Conservation (phyloP, 1,284 basidiomycete genomes). For the Microbotryomycetes sp. region DNA sequence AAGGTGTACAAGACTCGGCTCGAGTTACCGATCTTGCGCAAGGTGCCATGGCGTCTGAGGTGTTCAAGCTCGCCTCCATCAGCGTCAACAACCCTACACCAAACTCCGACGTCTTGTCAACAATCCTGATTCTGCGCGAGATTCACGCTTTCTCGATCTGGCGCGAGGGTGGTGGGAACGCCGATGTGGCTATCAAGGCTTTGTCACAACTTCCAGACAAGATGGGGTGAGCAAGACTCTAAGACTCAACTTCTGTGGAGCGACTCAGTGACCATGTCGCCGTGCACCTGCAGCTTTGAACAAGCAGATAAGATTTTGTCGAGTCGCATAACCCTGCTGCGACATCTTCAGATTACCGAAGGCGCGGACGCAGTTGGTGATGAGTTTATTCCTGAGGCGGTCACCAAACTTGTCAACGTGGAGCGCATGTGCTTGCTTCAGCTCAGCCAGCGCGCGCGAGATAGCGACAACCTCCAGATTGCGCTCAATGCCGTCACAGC, state of each 20-base stretch:
- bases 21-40: slow-evolving; percentile 48
- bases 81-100: slow-evolving; percentile 69
- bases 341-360: slow-evolving; percentile 57
- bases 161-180: neutral
- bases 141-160: slow-evolving; percentile 48
- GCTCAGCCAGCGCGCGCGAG: slow-evolving; percentile 66
- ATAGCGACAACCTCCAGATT: slow-evolving; percentile 63
- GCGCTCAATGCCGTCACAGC: slow-evolving; percentile 77
- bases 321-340: slow-evolving; percentile 73
- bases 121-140: slow-evolving; percentile 71
- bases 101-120: slow-evolving; percentile 58
- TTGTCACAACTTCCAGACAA: neutral
- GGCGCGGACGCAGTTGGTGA: slow-evolving; percentile 65
- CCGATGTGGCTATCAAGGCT: neutral
- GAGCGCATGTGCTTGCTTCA: slow-evolving; percentile 66
- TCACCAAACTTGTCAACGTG: slow-evolving; percentile 50
- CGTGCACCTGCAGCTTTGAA: slow-evolving; percentile 67
- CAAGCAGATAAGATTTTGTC: slow-evolving; percentile 71
- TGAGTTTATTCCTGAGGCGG: slow-evolving; percentile 51
- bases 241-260: too few species aligned
- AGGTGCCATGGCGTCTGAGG: slow-evolving; percentile 47
- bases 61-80: slow-evolving; percentile 56
- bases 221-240: neutral
- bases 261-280: too few species aligned
- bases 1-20: slow-evolving; percentile 61